Percentiles rank a stretch among this genome's conserved stretches.
Conservation (phyloP, 768 basidiomycete species). For the Mrakia blollopis region DNA sequence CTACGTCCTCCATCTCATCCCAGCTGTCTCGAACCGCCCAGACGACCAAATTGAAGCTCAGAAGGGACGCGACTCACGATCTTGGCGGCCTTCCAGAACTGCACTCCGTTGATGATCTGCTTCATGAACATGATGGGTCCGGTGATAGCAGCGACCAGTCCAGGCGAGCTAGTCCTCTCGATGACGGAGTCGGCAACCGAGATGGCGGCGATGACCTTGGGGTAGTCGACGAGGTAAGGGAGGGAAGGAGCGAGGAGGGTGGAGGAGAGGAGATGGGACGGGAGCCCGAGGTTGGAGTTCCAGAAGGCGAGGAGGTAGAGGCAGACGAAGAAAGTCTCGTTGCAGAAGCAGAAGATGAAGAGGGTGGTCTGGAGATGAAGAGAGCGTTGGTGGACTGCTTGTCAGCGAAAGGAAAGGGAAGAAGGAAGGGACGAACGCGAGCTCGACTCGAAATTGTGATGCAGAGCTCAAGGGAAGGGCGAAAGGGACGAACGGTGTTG, state of each 20-base stretch:
- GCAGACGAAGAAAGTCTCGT: slow-evolving; percentile 92
- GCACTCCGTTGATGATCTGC: slow-evolving; percentile 90
- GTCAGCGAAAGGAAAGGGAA: not conserved
- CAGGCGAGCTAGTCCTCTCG: slow-evolving; percentile 63
- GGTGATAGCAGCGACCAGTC: slow-evolving; percentile 59
- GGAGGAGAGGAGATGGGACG: slow-evolving; percentile 38
- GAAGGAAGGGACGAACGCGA: not conserved
- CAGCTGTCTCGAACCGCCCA: too few species aligned
- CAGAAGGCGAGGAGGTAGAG: slow-evolving; percentile 90
- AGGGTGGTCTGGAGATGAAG: slow-evolving; percentile 59
- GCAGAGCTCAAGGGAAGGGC: not conserved
- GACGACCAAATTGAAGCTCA: not conserved
- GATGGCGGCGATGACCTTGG: slow-evolving; percentile 28
- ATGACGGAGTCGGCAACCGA: slow-evolving; percentile 33
- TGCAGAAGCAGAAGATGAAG: slow-evolving; percentile 88
- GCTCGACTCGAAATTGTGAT: not conserved
- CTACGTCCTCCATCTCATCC: too few species aligned
- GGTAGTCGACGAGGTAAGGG: not conserved
- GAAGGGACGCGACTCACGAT: slow-evolving; percentile 40
- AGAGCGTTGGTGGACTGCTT: not conserved
- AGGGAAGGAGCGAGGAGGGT: slow-evolving; percentile 26
- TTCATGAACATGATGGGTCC: slow-evolving; percentile 69
- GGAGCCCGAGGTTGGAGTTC: slow-evolving; percentile 55
- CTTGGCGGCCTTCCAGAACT: slow-evolving; percentile 91
- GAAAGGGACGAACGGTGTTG: slow-evolving; percentile 61